Conservation (phyloP, 805 yeast species). For the Candida germanica region DNA sequence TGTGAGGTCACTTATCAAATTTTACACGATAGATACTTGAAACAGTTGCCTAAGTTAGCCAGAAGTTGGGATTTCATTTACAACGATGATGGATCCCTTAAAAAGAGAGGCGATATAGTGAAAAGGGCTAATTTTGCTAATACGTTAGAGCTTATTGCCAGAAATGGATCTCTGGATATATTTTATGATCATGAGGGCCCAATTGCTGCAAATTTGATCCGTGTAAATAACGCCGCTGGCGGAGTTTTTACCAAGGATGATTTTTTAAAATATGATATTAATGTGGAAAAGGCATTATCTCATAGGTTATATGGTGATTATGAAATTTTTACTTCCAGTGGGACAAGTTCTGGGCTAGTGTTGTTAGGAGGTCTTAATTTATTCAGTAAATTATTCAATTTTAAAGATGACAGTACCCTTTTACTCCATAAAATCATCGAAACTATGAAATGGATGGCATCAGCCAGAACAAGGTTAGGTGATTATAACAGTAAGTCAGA, state of each 20-base stretch:
- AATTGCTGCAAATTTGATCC: slow-evolving; percentile 60
- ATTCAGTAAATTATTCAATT: slow-evolving; percentile 39
- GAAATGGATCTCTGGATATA: slow-evolving; percentile 70
- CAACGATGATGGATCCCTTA: slow-evolving; percentile 25
- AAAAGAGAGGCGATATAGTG: slow-evolving; percentile 57
- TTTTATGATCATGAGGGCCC: slow-evolving; percentile 84
- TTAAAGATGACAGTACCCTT: slow-evolving; percentile 20
- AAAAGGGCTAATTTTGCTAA: slow-evolving; percentile 60
- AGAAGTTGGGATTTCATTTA: slow-evolving; percentile 59
- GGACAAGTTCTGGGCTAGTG: slow-evolving; percentile 84
- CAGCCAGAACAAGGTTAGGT: slow-evolving; percentile 83
- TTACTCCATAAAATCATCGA: slow-evolving; percentile 72
- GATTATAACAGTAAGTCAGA: slow-evolving; percentile 36
- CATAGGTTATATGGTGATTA: slow-evolving; percentile 19
- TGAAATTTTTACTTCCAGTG: slow-evolving; percentile 48
- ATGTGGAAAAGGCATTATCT: slow-evolving; percentile 43
- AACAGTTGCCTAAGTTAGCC: slow-evolving; percentile 23
- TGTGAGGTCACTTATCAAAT: slow-evolving; percentile 34
- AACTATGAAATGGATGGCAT: slow-evolving; percentile 90
- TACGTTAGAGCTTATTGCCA: slow-evolving; percentile 66
- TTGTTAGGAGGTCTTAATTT: slow-evolving; percentile 71
- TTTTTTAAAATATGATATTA: slow-evolving; percentile 57
- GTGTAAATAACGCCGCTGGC: slow-evolving; percentile 48
- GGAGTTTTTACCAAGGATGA: slow-evolving; percentile 71
- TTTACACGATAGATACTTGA: slow-evolving; percentile 24